A percentile compares a stretch with the other conserved stretches of the same genome.
phyloP scores from a whole-genome alignment of 805 yeast genomes.

The Maudiozyma turicensis region DNA sequence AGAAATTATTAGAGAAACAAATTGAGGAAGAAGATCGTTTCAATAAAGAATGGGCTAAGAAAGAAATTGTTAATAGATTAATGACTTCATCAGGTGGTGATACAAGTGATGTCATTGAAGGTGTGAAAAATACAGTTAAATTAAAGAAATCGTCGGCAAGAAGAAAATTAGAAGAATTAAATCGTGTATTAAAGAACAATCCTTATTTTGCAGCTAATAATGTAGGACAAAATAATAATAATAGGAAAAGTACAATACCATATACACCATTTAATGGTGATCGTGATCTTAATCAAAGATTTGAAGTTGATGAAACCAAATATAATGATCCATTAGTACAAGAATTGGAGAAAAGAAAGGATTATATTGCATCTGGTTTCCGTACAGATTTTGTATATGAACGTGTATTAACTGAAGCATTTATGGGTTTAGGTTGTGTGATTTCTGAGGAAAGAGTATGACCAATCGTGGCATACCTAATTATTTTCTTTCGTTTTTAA shows the following conservation, averaged over 20 bases:
- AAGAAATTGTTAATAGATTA: constrained; percentile 46
- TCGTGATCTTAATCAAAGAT: constrained; percentile 47
- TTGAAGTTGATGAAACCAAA: constrained; percentile 31
- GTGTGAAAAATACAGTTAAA: constrained; percentile 41
- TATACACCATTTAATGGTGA: constrained; percentile 95
- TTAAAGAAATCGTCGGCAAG: constrained; percentile 57
- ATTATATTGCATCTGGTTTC: constrained; percentile 81
- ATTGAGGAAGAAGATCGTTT: constrained; percentile 48
- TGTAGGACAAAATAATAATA: constrained; percentile 10
- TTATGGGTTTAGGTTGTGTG: constrained; percentile 78
- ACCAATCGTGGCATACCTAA: background rate
- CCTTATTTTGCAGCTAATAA: constrained; percentile 28
- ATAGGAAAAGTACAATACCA: constrained; percentile 33
- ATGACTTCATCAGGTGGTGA: constrained; percentile 28
- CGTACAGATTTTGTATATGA: constrained; percentile 57
- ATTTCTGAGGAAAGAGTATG: constrained; percentile 43
- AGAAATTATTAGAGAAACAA: constrained; percentile 47
- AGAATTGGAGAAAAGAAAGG: constrained; percentile 44
- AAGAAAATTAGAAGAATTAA: constrained; percentile 38
- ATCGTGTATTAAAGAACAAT: constrained; percentile 30
- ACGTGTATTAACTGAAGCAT: constrained; percentile 78
- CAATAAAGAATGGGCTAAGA: constrained; percentile 46
- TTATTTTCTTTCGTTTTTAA: too few relatives aligned
- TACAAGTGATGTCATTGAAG: constrained; percentile 41
- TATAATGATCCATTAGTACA: constrained; percentile 60